Conservation (phyloP, 2,329 filamentous ascomycete genomes). For the Paecilomyces niveus region DNA sequence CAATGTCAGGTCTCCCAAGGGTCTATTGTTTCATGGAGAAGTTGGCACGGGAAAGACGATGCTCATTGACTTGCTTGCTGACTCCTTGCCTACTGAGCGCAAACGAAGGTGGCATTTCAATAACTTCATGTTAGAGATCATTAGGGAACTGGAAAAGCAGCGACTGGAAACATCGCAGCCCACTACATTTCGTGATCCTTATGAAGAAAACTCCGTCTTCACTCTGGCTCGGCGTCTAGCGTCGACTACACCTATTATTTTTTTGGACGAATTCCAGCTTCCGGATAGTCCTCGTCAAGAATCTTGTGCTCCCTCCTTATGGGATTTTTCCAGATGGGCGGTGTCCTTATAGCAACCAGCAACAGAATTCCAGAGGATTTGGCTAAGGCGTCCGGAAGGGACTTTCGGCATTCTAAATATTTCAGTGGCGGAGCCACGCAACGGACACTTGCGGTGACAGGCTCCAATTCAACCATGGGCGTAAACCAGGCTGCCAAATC, state of each 20-base stretch:
- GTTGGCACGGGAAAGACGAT: slow-evolving; percentile 80
- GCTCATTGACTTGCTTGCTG: slow-evolving; percentile 75
- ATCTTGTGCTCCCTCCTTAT: slow-evolving; percentile 74
- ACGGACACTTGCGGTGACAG: background rate
- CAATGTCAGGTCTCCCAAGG: slow-evolving; percentile 63
- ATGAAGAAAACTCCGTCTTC: slow-evolving; percentile 61
- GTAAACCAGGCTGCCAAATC: slow-evolving; percentile 47
- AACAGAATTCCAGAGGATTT: slow-evolving; percentile 80
- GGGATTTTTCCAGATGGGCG: slow-evolving; percentile 73
- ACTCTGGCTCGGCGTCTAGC: slow-evolving; percentile 71
- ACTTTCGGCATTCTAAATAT: slow-evolving; percentile 52
- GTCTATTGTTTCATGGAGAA: slow-evolving; percentile 71
- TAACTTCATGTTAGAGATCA: slow-evolving; percentile 74
- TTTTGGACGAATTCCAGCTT: slow-evolving; percentile 77
- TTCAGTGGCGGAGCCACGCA: slow-evolving; percentile 18
- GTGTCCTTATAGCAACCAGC: slow-evolving; percentile 71
- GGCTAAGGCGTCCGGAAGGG: slow-evolving; percentile 64
- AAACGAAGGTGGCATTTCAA: slow-evolving; percentile 79
- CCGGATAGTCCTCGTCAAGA: slow-evolving; percentile 72
- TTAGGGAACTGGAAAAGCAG: slow-evolving; percentile 64
- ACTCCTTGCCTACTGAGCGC: slow-evolving; percentile 64
- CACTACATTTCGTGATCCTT: slow-evolving; percentile 14
- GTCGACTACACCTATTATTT: slow-evolving; percentile 66
- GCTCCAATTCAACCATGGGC: background rate
- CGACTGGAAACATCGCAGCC: slow-evolving; percentile 34